Evolutionary conservation across 116 monocot species (phyloP).

Genomic region (Dioscorea cayenensis): DNA sequence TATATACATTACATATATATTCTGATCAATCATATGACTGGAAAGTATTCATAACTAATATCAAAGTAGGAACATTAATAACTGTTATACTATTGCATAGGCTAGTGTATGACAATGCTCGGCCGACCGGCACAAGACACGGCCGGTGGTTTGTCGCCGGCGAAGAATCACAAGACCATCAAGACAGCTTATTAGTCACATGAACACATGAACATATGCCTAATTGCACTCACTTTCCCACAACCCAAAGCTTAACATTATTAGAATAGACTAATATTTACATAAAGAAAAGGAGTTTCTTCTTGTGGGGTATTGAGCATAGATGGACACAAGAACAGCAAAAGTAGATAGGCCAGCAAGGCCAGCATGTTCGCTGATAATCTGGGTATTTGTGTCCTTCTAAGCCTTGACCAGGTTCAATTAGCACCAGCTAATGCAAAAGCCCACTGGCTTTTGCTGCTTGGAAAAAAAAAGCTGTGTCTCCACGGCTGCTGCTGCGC

Average conservation of each 20-base stretch:
- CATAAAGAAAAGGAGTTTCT: neutral
- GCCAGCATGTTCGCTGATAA: conserved; percentile 2
- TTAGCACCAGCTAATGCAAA: neutral
- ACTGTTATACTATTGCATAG: neutral
- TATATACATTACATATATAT: neutral
- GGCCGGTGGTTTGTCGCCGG: conserved; percentile 1
- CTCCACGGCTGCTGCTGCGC: neutral
- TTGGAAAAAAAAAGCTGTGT: neutral
- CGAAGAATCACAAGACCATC: neutral
- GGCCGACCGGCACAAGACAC: conserved; percentile 1
- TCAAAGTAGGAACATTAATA: neutral
- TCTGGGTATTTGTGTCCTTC: neutral
- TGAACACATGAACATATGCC: neutral
- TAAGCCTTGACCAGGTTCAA: too few relatives aligned
- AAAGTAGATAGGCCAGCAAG: neutral
- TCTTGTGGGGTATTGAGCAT: neutral
- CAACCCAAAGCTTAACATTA: neutral
- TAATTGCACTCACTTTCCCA: neutral
- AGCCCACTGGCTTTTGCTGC: neutral
- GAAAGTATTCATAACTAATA: neutral
- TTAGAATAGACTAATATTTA: neutral
- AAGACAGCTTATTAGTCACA: neutral
- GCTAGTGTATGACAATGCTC: neutral
- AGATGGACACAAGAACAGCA: neutral
- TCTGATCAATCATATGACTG: neutral